A percentile compares a stretch with the other conserved stretches of the same genome.
These are phyloP conservation scores for Panicum hallii DNA, from an alignment of 202 grass and related monocot genomes.

Conservation along the genomic window DNA sequence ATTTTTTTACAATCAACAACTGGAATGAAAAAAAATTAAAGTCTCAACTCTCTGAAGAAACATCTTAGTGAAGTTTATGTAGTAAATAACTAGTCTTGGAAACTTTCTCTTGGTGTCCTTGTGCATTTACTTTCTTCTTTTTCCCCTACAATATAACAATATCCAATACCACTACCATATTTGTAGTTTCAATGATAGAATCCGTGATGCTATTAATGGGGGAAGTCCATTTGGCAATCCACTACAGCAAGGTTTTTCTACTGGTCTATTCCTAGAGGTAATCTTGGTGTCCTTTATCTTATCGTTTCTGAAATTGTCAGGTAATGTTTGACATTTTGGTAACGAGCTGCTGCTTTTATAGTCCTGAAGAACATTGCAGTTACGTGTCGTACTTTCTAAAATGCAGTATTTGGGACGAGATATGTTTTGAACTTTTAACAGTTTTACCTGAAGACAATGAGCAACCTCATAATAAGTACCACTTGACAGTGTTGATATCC, in stretches of 20 bases:
- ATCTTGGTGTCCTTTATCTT: constrained; percentile 1
- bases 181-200: constrained; percentile 95
- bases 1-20: constrained; percentile 7
- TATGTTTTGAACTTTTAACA: not conserved
- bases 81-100: constrained; percentile 13
- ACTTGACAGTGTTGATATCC: not conserved
- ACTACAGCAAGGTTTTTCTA: constrained; percentile 87
- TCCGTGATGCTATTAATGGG: constrained; percentile 89
- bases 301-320: not conserved
- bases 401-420: constrained; percentile 2
- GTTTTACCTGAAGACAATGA: not conserved
- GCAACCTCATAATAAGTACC: not conserved
- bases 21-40: constrained; percentile 1
- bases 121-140: constrained; percentile 10
- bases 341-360: constrained; percentile 31
- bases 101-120: constrained; percentile 4
- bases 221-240: constrained; percentile 92
- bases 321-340: constrained; percentile 11
- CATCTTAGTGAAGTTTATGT: not conserved
- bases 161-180: constrained; percentile 4
- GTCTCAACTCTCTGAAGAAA: not conserved
- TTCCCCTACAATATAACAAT: not conserved
- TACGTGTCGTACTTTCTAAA: not conserved
- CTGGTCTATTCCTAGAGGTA: constrained; percentile 90
- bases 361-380: not conserved